Base-by-base conservation (phyloP, 1,284 basidiomycete species). In the Apiotrichum brassicae region DNA sequence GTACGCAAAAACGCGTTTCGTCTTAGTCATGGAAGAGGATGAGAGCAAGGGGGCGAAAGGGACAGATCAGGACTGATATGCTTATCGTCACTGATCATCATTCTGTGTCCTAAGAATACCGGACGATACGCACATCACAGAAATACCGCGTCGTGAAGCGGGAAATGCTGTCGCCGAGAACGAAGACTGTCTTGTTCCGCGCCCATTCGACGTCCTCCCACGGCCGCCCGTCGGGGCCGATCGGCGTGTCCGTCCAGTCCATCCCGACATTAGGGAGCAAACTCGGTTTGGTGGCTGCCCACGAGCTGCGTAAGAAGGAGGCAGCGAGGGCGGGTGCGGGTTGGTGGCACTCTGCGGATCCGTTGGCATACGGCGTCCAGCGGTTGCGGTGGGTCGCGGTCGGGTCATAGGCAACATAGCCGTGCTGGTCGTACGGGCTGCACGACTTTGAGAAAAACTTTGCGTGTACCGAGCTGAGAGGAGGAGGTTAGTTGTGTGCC, bases 181-280 rank as follows among this genome's bases (percentile, higher is more conserved):
- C 22, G 20, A 59, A 22, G 16, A 59, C 44, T 7, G 54, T 59
- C 24, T 30, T 43, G 16, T 49, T 49, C n/a, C 46, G 40, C 7
- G 54, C 57, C 39, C 46, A 59, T 28, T 49, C 43, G 11, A 56
- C 47, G 48, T 59, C 51, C 43, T 51, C 51, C 51, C 54, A 59
- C 14, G 23, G 26, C 13, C 42, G 22, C n/a, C 51, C 46, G 42
- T 56, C 49, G 1, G 54, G 49, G 2, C 45, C 54, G 4, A 36
- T 11, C 1, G 37, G 28, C 7, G 20, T 28, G 22, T 43, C 20
- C 18, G 33, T 42, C 26, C 35, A 53, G 3, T 37, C 44, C 4
- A 28, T 24, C 4, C 30, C 39, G 14, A 48, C 14, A 3, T 24
- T 36, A n/a, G 33, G 20, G 6, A 33, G 14, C 3, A 33, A 22